A percentile compares a stretch with the other conserved stretches of the same genome.
These are phyloP conservation scores for Gillenia trifoliata DNA, from an alignment of 306 rosid genomes.

Conservation along the genomic window DNA sequence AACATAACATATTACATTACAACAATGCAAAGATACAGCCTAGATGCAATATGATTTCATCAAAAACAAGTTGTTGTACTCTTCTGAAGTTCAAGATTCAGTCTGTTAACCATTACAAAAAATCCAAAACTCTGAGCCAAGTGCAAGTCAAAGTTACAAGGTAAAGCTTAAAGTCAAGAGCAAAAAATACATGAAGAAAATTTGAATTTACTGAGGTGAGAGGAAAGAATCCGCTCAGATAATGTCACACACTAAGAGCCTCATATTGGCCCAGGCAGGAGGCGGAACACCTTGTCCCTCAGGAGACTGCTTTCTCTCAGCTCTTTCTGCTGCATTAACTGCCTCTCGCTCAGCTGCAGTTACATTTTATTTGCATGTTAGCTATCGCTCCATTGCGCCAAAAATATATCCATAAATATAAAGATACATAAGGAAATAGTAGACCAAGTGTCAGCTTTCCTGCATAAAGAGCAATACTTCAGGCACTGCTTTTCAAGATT, in stretches of 20 bases:
- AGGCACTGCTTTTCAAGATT: not conserved
- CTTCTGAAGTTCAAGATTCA: not conserved
- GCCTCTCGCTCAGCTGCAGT: constrained; percentile 89
- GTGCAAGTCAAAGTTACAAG: not conserved
- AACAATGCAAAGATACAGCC: not conserved
- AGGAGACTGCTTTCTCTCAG: constrained; percentile 75
- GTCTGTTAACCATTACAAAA: not conserved
- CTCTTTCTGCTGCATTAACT: constrained; percentile 89
- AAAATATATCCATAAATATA: not conserved
- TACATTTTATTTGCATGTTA: constrained; percentile 5
- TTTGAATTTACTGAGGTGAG: too few relatives aligned
- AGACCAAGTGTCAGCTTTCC: not conserved
- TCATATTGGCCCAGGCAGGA: not conserved
- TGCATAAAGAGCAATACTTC: not conserved
- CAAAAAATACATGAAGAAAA: not conserved
- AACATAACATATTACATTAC: not conserved
- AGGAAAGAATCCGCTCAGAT: not conserved
- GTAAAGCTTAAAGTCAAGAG: not conserved
- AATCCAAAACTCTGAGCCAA: not conserved
- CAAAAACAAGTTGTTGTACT: not conserved
- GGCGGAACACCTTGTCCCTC: constrained; percentile 72
- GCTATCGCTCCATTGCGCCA: not conserved
- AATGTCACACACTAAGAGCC: not conserved
- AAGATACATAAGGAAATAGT: not conserved
- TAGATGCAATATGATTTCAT: not conserved